Base-by-base conservation (phyloP, 2,329 filamentous ascomycete genomes). In the Aspergillus luchuensis region DNA sequence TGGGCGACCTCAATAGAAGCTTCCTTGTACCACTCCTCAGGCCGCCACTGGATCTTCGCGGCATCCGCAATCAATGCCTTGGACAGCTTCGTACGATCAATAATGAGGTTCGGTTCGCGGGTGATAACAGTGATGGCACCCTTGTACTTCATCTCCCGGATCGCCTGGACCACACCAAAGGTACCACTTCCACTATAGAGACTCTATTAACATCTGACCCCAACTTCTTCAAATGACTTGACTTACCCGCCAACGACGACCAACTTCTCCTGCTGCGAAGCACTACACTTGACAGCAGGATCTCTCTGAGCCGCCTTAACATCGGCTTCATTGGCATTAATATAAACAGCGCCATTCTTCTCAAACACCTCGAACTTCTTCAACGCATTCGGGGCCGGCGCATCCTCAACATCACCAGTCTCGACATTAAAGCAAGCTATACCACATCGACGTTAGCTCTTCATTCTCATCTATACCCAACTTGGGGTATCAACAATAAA, bases 51-150 rank as follows among this genome's bases (percentile, higher is more conserved):
- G 47, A 97, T 79, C 79, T 96, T 97, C 48, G 84, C 83, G 1
- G 87, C 77, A 72, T 99, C 94, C 6, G 91, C 87, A 63, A 97
- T 85, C 11, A 99, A 83, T 0, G 94, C 92, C 79, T 99, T 99
- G 72, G 93, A 97, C 45, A 99, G 84, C 82, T 98, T 98, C 10
- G 95, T 92, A 19, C 95, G 87, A 79, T 99, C 95, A 69, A 98
- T 93, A 33, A 93, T 93, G 36, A 90, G 84, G 74, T 95, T 90
- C 21, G 91, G 89, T 76, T 99, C 95, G 65, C 86, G 88, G 11
- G 91, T 89, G 69, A 99, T 88, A 70, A 97, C 82, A 0, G 92
- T 96, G 67, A 99, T 88, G 58, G 85, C 81, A 13, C 92, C 94
- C 5, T 83, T 84, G 80, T 89, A 98, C 30, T 93, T 92, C 64